Evolutionary conservation across 768 basidiomycete genomes (phyloP), one percentile per base, ranked within the genome.

Genomic region (Roridomyces roridus): DNA sequence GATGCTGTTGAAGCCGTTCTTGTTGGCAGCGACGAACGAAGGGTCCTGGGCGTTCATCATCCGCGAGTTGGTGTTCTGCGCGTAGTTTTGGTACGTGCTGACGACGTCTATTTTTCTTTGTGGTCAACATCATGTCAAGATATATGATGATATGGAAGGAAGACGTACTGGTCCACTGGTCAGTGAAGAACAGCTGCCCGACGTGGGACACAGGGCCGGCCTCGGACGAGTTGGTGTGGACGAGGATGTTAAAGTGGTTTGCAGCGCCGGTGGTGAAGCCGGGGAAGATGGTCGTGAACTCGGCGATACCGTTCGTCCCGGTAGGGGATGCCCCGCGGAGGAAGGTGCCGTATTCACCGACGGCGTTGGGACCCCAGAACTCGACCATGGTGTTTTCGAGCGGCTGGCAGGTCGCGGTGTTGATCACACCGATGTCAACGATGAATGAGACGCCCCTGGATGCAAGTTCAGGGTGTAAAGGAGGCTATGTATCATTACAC

Each of bases 161-260:
- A 7, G 17, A 36, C 59, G 34, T 39, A 34, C 64, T 42, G 29
- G 68, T 74, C 73, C 72, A 74, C 18, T 54, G 57, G 42, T 77
- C 76, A 9, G 69, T 69, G 66, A 78, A 78, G 70, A 76, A 79
- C 12, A 77, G 59, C 46, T 73, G 74, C 7, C 77, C 77, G 39
- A 69, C 64, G 58, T 78, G 77, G 9, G 65, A 46, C 9, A 72
- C 64, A 1, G 51, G 44, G 6, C 70, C 69, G 17, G 68, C 64
- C 23, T 65, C 48, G 21, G 67, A 65, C n/a, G 71, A 67, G 28
- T 65, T 55, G 24, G 64, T 59, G 61, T 72, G 72, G 7, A 77
- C 73, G 21, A 71, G 59, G 23, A 74, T 62, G 62, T 72, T 76
- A 42, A 77, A 63, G 60, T 77, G 77, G 50, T 73, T 70, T 18